phyloP scores from a whole-genome alignment of 2,329 filamentous ascomycete species.

The Colletotrichum lupini region DNA sequence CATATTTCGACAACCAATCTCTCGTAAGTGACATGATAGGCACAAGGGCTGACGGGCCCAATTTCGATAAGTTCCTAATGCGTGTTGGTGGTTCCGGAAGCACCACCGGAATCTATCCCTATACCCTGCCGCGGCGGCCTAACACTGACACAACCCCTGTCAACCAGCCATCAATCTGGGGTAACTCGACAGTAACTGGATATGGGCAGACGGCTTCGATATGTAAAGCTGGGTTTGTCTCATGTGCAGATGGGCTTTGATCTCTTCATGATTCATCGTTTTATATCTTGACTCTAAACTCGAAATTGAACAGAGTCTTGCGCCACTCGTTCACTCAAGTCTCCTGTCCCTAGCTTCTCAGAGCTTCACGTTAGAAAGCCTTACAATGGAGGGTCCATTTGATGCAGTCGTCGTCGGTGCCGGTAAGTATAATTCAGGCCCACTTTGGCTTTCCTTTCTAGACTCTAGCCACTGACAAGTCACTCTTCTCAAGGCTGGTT shows the following conservation, averaged over 20 bases:
- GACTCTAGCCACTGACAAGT: constrained; percentile 43
- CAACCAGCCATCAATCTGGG: not conserved
- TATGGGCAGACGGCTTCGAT: not conserved
- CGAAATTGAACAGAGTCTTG: not conserved
- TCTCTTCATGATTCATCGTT: not conserved
- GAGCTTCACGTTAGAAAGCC: not conserved
- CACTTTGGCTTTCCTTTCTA: not conserved
- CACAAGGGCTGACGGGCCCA: not conserved
- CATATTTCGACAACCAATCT: not conserved
- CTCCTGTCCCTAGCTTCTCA: not conserved
- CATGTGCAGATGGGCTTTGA: not conserved
- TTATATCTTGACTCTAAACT: not conserved
- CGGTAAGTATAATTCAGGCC: not conserved
- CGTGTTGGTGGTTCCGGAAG: not conserved
- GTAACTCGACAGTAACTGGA: not conserved
- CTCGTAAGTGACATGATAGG: not conserved
- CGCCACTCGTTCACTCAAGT: not conserved
- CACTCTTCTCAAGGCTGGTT: constrained; percentile 45
- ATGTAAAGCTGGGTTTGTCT: not conserved
- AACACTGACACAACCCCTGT: not conserved
- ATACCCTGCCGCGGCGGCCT: not conserved
- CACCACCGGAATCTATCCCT: not conserved
- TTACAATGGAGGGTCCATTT: not conserved
- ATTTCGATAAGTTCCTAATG: not conserved
- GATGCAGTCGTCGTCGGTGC: not conserved